These are phyloP conservation scores for Crucihimalaya himalaica DNA, from an alignment of 345 rosid species.

Conservation along the genomic window DNA sequence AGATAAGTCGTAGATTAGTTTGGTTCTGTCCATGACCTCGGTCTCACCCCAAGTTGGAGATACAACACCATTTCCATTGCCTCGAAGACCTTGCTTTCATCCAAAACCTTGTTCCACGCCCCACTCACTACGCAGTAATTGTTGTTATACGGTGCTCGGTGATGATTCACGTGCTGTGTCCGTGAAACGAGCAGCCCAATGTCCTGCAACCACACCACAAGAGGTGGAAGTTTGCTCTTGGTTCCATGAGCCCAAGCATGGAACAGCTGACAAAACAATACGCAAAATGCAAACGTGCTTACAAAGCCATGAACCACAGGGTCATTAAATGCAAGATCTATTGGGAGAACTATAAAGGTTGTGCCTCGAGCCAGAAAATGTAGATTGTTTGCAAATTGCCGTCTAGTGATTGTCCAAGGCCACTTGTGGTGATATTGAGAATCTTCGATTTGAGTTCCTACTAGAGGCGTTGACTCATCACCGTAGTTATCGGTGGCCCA, in stretches of 20 bases:
- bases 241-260: constrained; percentile 97
- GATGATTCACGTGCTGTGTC: constrained; percentile 65
- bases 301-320: constrained; percentile 58
- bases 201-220: constrained; percentile 67
- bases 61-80: constrained; percentile 70
- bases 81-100: constrained; percentile 59
- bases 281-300: constrained; percentile 56
- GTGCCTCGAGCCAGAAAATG: constrained; percentile 62
- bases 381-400: constrained; percentile 79
- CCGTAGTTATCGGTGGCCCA: constrained; percentile 96
- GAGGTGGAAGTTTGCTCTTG: constrained; percentile 71
- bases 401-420: constrained; percentile 85
- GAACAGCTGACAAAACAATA: constrained; percentile 84
- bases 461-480: constrained; percentile 60
- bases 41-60: constrained; percentile 56
- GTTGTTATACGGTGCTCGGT: constrained; percentile 73
- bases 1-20: neutral
- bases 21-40: constrained; percentile 84
- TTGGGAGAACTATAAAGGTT: constrained; percentile 61
- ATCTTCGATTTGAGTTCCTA: constrained; percentile 79
- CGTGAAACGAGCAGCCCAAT: constrained; percentile 68
- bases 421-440: constrained; percentile 87
- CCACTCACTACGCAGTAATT: constrained; percentile 91
- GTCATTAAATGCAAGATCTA: constrained; percentile 52
- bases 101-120: constrained; percentile 67